phyloP scores from a whole-genome alignment of 1,139 yeast genomes.

The Geotrichum histeridarum region DNA sequence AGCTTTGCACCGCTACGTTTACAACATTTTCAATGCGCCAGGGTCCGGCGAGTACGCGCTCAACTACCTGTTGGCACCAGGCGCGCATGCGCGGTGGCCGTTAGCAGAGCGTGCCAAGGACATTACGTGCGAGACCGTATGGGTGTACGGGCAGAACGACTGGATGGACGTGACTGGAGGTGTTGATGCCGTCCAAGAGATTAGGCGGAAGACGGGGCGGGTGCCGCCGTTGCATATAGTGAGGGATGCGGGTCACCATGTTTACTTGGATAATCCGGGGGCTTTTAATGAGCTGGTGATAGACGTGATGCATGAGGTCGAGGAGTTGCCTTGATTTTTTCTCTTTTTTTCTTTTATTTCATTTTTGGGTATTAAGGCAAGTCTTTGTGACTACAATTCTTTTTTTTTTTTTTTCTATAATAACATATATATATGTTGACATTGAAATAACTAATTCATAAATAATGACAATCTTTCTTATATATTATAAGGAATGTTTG shows the following conservation, averaged over 20 bases:
- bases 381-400: background rate
- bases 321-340: background rate
- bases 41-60: conserved; percentile 64
- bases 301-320: conserved; percentile 35
- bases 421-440: too few relatives aligned
- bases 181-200: conserved; percentile 30
- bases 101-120: conserved; percentile 55
- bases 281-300: conserved; percentile 47
- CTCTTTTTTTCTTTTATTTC: background rate
- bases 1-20: conserved; percentile 52
- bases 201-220: conserved; percentile 2
- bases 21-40: conserved; percentile 54
- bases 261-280: conserved; percentile 66
- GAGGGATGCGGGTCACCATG: conserved; percentile 66
- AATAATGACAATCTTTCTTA: too few relatives aligned
- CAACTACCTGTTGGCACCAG: conserved; percentile 61
- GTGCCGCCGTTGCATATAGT: conserved; percentile 38
- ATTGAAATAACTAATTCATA: too few relatives aligned
- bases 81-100: conserved; percentile 71
- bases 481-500: too few relatives aligned
- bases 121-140: conserved; percentile 45
- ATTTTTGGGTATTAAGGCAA: background rate
- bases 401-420: background rate
- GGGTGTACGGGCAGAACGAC: conserved; percentile 78
- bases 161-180: conserved; percentile 87